A percentile compares a stretch with the other conserved stretches of the same genome.
Evolutionary conservation across 1,139 yeast genomes (phyloP).

Genomic region (Saccharomyces hybrid): DNA sequence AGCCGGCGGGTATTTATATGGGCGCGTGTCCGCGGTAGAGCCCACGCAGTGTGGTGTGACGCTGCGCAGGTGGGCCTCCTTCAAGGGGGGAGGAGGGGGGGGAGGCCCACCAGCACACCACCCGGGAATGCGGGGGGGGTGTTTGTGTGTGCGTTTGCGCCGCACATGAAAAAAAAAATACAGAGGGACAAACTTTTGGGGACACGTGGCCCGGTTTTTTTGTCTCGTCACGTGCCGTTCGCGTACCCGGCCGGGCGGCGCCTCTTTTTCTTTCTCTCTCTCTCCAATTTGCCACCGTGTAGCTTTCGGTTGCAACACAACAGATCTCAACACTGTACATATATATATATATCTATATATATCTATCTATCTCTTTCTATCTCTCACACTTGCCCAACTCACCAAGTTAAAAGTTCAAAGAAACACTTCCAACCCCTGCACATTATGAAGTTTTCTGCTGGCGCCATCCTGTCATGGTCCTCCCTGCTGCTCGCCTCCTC

Average conservation of each 20-base stretch:
- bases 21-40: not conserved
- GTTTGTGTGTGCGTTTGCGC: not conserved
- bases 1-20: not conserved
- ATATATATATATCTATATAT: not conserved
- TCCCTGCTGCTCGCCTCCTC: constrained; percentile 8
- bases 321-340: not conserved
- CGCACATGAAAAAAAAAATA: not conserved
- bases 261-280: not conserved
- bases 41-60: not conserved
- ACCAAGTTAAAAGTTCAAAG: no score
- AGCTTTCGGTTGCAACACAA: not conserved
- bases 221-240: not conserved
- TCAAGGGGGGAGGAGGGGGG: not conserved
- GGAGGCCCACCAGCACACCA: not conserved
- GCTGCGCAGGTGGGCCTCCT: not conserved
- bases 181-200: not conserved
- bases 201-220: not conserved
- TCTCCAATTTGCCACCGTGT: not conserved
- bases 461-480: constrained; percentile 2
- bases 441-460: not conserved
- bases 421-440: no score
- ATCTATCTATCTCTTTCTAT: not conserved
- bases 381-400: no score
- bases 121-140: not conserved
- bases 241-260: not conserved